Percentiles rank a stretch among this genome's conserved stretches.
Evolutionary conservation across 768 basidiomycete genomes (phyloP).

Genomic region (Pulveroboletus ravenelii): DNA sequence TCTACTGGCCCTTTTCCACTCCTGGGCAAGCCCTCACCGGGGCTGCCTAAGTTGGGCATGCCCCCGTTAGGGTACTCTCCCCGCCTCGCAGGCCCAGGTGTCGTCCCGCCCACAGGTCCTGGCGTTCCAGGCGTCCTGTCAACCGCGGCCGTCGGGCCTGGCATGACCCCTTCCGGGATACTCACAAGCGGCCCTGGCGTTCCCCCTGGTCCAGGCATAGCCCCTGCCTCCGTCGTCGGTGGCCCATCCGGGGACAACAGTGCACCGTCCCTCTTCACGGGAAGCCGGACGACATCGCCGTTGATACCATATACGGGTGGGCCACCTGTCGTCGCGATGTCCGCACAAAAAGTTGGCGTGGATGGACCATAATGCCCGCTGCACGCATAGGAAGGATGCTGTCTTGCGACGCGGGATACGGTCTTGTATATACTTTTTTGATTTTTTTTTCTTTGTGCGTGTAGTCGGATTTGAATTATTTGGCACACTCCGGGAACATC

Average conservation of each 20-base stretch:
- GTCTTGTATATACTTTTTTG: not conserved
- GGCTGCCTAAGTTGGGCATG: slow-evolving; percentile 27
- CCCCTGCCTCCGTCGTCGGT: slow-evolving; percentile 15
- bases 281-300: slow-evolving; percentile 21
- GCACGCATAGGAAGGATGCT: not conserved
- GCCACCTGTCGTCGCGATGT: slow-evolving; percentile 1
- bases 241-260: slow-evolving; percentile 8
- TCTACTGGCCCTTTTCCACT: slow-evolving; percentile 19
- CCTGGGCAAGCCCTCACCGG: slow-evolving; percentile 24
- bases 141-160: slow-evolving; percentile 11
- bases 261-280: slow-evolving; percentile 8
- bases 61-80: slow-evolving; percentile 25
- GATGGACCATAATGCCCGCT: slow-evolving; percentile 13
- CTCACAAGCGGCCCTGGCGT: slow-evolving; percentile 29
- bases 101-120: slow-evolving; percentile 26
- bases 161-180: slow-evolving; percentile 22
- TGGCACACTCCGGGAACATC: not conserved
- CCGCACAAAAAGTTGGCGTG: slow-evolving; percentile 17
- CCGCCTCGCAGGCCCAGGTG: slow-evolving; percentile 28
- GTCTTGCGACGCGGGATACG: too few species aligned
- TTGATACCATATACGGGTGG: slow-evolving; percentile 18
- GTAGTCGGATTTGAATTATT: not conserved
- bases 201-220: slow-evolving; percentile 26
- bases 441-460: not conserved
- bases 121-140: slow-evolving; percentile 26